A percentile compares a stretch with the other conserved stretches of the same genome.
Evolutionary conservation across 225 moss, liverwort and hornwort genomes (phyloP).

Genomic region (Anthoceros angustus): DNA sequence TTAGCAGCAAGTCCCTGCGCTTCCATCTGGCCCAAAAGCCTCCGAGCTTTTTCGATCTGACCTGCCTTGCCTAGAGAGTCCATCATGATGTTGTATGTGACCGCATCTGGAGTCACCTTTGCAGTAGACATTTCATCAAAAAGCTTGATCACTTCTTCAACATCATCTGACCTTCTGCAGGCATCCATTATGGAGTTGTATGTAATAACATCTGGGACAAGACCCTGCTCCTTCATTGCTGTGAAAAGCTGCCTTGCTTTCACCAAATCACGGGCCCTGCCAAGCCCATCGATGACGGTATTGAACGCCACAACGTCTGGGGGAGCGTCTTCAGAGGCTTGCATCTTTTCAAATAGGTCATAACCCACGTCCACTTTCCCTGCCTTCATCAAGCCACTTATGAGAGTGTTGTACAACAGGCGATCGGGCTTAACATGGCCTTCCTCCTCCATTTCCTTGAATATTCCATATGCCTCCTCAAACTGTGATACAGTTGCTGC

Average conservation of each 20-base stretch:
- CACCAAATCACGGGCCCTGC: neutral
- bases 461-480: neutral
- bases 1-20: neutral
- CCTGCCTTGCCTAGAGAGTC: neutral
- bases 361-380: constrained; percentile 30
- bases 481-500: neutral
- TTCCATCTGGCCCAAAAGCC: neutral
- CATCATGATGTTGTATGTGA: neutral
- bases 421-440: constrained; percentile 23
- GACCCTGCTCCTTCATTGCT: neutral
- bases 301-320: neutral
- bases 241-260: neutral
- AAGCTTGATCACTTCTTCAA: constrained; percentile 10
- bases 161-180: constrained; percentile 16
- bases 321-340: constrained; percentile 13
- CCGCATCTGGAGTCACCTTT: constrained; percentile 2
- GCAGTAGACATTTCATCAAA: constrained; percentile 23
- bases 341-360: constrained; percentile 37
- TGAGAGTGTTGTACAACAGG: constrained; percentile 42
- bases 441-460: neutral
- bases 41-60: neutral
- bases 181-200: constrained; percentile 29
- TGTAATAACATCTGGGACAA: constrained; percentile 34
- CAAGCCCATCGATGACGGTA: neutral
- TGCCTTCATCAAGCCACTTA: constrained; percentile 32